Evolutionary conservation across 148 eudicot species (phyloP).

Genomic region (Silene conica): DNA sequence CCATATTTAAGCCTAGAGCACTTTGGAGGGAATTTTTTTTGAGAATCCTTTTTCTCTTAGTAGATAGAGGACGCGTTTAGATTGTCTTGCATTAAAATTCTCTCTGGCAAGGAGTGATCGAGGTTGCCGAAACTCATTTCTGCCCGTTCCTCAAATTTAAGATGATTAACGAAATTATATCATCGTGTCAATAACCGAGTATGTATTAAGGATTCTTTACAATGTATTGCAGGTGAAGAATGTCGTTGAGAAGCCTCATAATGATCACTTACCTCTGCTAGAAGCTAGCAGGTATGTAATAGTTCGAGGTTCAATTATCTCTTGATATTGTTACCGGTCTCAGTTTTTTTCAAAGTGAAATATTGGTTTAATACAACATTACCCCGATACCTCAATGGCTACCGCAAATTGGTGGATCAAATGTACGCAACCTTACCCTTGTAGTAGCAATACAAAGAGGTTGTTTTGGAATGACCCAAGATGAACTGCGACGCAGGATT

Average conservation of each 20-base stretch:
- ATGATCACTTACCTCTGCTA: constrained; percentile 85
- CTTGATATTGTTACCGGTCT: background rate
- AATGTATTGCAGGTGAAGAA: constrained; percentile 65
- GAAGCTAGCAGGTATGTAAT: constrained; percentile 89
- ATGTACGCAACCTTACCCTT: no score
- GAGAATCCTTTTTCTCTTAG: no score
- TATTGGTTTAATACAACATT: background rate
- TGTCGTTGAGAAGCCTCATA: constrained; percentile 91
- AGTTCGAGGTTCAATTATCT: background rate
- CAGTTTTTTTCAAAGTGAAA: background rate
- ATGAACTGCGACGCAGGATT: no score
- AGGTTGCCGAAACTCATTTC: background rate
- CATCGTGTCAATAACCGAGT: background rate
- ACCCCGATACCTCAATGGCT: no score
- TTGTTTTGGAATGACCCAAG: no score
- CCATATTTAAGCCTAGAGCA: no score
- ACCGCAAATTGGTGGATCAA: no score
- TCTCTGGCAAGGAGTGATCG: background rate
- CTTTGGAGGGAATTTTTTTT: no score
- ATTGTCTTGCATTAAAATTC: background rate
- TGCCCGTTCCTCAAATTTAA: background rate
- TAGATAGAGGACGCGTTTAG: no score
- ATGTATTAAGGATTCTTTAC: background rate
- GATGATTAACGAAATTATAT: no score
- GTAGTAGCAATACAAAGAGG: no score